These are phyloP conservation scores for Hypoxylon lienhwacheense DNA, from an alignment of 495 filamentous ascomycete species.

Conservation along the genomic window DNA sequence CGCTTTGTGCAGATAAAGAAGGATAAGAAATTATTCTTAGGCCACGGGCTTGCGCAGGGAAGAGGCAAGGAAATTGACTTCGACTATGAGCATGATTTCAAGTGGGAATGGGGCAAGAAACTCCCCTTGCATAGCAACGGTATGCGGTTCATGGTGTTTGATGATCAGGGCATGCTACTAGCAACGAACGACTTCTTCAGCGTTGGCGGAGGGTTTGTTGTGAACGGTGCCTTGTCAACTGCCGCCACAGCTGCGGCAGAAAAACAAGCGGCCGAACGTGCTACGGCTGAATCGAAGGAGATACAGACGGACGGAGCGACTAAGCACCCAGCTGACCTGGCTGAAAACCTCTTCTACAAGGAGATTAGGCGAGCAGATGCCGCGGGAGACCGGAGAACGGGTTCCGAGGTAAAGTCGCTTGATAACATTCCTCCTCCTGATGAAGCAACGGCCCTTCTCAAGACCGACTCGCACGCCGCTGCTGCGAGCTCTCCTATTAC, in stretches of 20 bases:
- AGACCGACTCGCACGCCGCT: slow-evolving; percentile 1
- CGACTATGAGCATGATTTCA: slow-evolving; percentile 41
- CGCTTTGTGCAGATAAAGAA: slow-evolving; percentile 42
- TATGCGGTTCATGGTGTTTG: slow-evolving; percentile 45
- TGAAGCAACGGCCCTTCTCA: slow-evolving; percentile 20
- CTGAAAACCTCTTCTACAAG: slow-evolving; percentile 45
- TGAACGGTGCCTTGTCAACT: slow-evolving; percentile 42
- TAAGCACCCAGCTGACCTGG: slow-evolving; percentile 37
- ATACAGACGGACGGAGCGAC: slow-evolving; percentile 27
- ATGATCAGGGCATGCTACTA: slow-evolving; percentile 40
- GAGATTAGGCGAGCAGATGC: slow-evolving; percentile 41
- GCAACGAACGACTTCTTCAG: slow-evolving; percentile 45
- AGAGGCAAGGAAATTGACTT: slow-evolving; percentile 41
- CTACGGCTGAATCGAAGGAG: slow-evolving; percentile 18
- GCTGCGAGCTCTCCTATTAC: not conserved
- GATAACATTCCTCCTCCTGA: slow-evolving; percentile 17
- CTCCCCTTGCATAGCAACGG: slow-evolving; percentile 43
- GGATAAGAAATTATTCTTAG: slow-evolving; percentile 39
- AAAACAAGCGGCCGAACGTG: slow-evolving; percentile 15
- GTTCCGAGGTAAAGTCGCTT: slow-evolving; percentile 32
- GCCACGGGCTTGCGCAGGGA: slow-evolving; percentile 34
- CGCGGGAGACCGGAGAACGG: slow-evolving; percentile 38
- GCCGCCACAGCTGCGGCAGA: slow-evolving; percentile 17
- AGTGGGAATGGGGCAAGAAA: slow-evolving; percentile 43
- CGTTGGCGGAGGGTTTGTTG: slow-evolving; percentile 44